These are phyloP conservation scores for Arxiozyma bovina DNA, from an alignment of 1,139 yeast genomes.

Conservation along the genomic window DNA sequence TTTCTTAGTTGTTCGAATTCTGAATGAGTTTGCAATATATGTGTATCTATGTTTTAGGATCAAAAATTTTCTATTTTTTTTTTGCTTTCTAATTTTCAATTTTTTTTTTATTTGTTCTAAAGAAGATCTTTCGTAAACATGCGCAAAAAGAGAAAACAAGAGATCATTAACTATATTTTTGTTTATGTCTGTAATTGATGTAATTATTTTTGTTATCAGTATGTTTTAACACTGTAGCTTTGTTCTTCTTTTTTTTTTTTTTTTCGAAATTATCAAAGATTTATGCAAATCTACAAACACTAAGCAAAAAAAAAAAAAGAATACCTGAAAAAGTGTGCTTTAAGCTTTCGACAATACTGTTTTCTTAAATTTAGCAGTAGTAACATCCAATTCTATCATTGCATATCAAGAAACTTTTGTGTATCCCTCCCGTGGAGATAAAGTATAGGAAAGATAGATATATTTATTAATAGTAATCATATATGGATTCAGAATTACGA, in stretches of 20 bases:
- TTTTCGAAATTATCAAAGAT: not conserved
- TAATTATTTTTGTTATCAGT: not conserved
- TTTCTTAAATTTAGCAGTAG: too few relatives aligned
- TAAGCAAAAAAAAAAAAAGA: not conserved
- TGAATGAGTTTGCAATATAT: not conserved
- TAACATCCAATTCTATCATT: not conserved
- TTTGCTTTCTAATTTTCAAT: not conserved
- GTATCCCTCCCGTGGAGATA: not conserved
- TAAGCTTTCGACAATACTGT: too few relatives aligned
- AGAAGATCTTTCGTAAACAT: not conserved
- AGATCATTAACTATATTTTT: too few relatives aligned
- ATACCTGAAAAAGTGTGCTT: not conserved
- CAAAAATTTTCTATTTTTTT: not conserved
- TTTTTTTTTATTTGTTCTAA: not conserved
- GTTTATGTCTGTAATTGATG: not conserved
- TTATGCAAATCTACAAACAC: not conserved
- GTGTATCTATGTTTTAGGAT: not conserved
- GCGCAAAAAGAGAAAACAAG: not conserved
- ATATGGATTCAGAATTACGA: slow-evolving; percentile 63
- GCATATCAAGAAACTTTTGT: too few relatives aligned
- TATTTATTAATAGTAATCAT: not conserved
- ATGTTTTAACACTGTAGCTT: too few relatives aligned
- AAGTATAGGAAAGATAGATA: not conserved
- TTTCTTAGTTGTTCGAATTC: too few relatives aligned
- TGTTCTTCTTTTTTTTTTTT: too few relatives aligned